Conservation (phyloP, 2,329 filamentous ascomycete genomes). For the Diaporthe sp. region DNA sequence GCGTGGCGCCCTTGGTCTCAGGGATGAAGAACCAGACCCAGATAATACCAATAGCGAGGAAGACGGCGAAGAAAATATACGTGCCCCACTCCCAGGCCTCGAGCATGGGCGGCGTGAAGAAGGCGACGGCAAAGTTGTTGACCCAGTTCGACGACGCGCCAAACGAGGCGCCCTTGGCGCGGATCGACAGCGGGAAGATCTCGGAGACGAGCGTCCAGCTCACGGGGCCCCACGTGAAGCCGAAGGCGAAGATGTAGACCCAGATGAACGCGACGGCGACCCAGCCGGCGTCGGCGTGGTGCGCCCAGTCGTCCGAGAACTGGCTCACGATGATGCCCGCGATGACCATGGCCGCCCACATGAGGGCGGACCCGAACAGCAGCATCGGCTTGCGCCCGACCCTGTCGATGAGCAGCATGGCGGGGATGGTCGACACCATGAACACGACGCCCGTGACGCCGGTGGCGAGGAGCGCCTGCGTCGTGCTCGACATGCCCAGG, state of each 20-base stretch:
- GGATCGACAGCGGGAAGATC: slow-evolving; percentile 55
- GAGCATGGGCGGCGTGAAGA: slow-evolving; percentile 60
- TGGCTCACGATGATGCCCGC: slow-evolving; percentile 58
- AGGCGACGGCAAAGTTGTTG: slow-evolving; percentile 63
- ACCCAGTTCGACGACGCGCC: slow-evolving; percentile 60
- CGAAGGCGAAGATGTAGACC: slow-evolving; percentile 49
- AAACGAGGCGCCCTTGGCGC: slow-evolving; percentile 58
- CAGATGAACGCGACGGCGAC: slow-evolving; percentile 53
- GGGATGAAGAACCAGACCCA: slow-evolving; percentile 67
- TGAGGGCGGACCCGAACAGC: slow-evolving; percentile 54
- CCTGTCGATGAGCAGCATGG: slow-evolving; percentile 54
- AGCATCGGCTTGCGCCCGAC: slow-evolving; percentile 58
- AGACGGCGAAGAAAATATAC: slow-evolving; percentile 70
- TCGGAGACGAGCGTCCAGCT: slow-evolving; percentile 54
- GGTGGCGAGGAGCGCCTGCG: slow-evolving; percentile 51
- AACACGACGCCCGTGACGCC: slow-evolving; percentile 53
- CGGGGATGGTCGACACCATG: slow-evolving; percentile 48
- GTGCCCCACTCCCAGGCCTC: slow-evolving; percentile 62
- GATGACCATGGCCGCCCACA: slow-evolving; percentile 55
- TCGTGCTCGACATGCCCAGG: slow-evolving; percentile 45
- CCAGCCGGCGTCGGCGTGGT: slow-evolving; percentile 56
- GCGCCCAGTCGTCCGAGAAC: slow-evolving; percentile 54
- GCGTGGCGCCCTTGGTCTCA: slow-evolving; percentile 68
- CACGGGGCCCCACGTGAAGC: slow-evolving; percentile 51
- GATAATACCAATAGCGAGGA: slow-evolving; percentile 59